Percentiles rank a stretch among this genome's conserved stretches.
These are phyloP conservation scores for Jamesozyma jinghongensis DNA, from an alignment of 805 yeast species.

Conservation along the genomic window DNA sequence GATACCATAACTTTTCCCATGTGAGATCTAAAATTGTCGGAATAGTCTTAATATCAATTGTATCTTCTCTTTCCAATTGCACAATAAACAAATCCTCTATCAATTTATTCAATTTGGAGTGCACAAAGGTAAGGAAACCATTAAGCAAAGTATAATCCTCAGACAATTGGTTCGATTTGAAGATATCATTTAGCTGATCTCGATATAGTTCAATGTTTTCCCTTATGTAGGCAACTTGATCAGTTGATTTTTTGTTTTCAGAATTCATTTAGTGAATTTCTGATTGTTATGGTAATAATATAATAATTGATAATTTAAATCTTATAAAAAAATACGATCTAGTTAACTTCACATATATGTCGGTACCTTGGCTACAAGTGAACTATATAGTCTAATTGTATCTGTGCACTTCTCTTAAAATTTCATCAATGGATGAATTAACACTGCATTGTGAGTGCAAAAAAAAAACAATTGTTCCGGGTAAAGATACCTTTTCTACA, in stretches of 20 bases:
- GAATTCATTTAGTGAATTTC: too few relatives aligned
- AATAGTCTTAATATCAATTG: constrained; percentile 8
- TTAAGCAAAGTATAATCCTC: constrained; percentile 24
- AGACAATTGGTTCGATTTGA: constrained; percentile 18
- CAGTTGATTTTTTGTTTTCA: neutral
- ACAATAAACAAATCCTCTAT: constrained; percentile 9
- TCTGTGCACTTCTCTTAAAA: too few relatives aligned
- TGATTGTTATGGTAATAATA: too few relatives aligned
- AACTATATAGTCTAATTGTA: too few relatives aligned
- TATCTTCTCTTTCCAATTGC: constrained; percentile 10
- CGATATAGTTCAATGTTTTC: constrained; percentile 14
- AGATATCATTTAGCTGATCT: constrained; percentile 18
- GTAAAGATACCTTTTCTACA: too few relatives aligned
- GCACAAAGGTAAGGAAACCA: constrained; percentile 23
- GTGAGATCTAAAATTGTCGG: constrained; percentile 37
- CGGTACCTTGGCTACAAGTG: too few relatives aligned
- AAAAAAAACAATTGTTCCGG: neutral
- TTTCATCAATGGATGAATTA: too few relatives aligned
- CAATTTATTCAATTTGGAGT: constrained; percentile 20
- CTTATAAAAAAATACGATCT: too few relatives aligned
- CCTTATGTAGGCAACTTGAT: constrained; percentile 7
- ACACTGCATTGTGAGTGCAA: too few relatives aligned
- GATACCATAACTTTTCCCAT: constrained; percentile 59
- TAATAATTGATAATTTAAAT: too few relatives aligned
- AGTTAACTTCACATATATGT: too few relatives aligned